phyloP scores from a whole-genome alignment of 129 eudicot genomes.

The Mikania micrantha region DNA sequence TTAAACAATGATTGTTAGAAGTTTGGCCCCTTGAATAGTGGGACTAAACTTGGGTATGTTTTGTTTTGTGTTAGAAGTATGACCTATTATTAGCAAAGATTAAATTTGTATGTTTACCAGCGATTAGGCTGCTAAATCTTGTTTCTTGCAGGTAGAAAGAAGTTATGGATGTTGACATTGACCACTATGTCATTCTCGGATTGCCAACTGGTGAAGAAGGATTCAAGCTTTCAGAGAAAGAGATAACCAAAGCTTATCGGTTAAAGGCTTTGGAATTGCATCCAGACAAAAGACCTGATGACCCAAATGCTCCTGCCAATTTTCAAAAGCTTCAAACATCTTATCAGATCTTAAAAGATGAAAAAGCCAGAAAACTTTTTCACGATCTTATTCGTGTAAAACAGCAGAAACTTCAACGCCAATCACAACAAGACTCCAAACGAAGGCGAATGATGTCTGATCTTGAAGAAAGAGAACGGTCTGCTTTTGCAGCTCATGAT shows the following conservation, averaged over 20 bases:
- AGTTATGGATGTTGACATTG: conserved; percentile 58
- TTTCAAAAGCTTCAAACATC: conserved; percentile 62
- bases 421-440: conserved; percentile 52
- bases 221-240: conserved; percentile 57
- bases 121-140: background rate
- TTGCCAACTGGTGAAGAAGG: conserved; percentile 83
- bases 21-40: no score
- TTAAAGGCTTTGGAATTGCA: conserved; percentile 60
- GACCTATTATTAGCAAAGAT: background rate
- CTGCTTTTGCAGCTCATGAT: conserved; percentile 40
- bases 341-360: conserved; percentile 72
- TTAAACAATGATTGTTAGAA: no score
- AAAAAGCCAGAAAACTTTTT: conserved; percentile 59
- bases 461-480: conserved; percentile 71
- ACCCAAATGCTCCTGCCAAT: conserved; percentile 62
- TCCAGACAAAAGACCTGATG: conserved; percentile 71
- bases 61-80: background rate
- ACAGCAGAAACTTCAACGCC: conserved; percentile 47
- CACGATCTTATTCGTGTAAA: conserved; percentile 60
- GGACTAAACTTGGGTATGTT: no score
- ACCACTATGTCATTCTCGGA: conserved; percentile 59
- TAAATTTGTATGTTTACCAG: background rate
- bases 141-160: conserved; percentile 13
- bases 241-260: conserved; percentile 64
- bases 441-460: conserved; percentile 77